A percentile compares a stretch with the other conserved stretches of the same genome.
Evolutionary conservation across 106 monocot species (phyloP).

Genomic region (Narthecium ossifragum): DNA sequence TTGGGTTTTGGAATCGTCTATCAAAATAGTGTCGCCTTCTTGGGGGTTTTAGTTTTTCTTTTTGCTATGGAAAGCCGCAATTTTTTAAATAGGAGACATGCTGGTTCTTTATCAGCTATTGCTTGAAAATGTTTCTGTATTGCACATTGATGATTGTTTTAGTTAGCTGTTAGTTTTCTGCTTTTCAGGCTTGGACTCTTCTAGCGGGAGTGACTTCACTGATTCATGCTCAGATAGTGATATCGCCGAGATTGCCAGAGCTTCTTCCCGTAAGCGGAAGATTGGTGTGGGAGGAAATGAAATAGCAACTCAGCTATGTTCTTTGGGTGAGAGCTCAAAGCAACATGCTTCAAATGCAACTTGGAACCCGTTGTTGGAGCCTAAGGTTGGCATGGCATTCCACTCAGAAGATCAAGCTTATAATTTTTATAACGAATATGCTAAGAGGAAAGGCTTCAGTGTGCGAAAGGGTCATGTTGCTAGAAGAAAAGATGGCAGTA

Average conservation of each 20-base stretch:
- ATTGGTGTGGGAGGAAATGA: background rate
- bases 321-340: no score
- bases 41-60: no score
- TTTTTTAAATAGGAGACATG: no score
- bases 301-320: background rate
- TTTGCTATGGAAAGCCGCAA: no score
- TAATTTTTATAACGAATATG: constrained; percentile 56
- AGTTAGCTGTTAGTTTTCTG: no score
- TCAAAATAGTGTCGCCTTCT: no score
- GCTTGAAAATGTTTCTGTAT: no score
- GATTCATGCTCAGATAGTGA: constrained; percentile 6
- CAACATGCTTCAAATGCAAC: background rate
- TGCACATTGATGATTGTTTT: no score
- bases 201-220: constrained; percentile 9
- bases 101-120: no score
- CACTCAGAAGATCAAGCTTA: constrained; percentile 59
- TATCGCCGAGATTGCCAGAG: background rate
- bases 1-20: no score
- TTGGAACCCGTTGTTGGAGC: constrained; percentile 18
- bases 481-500: constrained; percentile 43
- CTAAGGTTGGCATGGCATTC: constrained; percentile 44
- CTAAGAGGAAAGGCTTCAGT: constrained; percentile 59
- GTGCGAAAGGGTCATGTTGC: constrained; percentile 63
- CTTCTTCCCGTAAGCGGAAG: background rate
- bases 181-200: constrained; percentile 9